Percentiles rank a stretch among this genome's conserved stretches.
Evolutionary conservation across 2,329 filamentous ascomycete species (phyloP).

Genomic region (Diaporthe longicolla): DNA sequence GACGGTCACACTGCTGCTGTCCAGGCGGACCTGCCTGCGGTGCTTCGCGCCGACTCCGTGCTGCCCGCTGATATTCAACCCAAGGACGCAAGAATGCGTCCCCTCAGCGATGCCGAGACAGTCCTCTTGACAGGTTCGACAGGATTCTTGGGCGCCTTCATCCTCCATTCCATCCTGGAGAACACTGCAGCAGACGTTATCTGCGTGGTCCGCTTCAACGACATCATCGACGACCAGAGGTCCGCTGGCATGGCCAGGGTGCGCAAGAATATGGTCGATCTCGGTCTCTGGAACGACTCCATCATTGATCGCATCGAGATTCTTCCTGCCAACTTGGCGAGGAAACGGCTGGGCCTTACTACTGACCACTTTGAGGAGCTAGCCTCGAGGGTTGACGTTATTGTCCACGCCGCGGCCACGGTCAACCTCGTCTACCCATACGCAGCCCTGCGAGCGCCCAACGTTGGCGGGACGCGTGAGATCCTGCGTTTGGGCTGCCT

Average conservation of each 20-base stretch:
- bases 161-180: slow-evolving; percentile 78
- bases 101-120: slow-evolving; percentile 75
- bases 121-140: slow-evolving; percentile 82
- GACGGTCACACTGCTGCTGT: slow-evolving; percentile 82
- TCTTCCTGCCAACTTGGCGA: slow-evolving; percentile 79
- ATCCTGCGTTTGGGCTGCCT: slow-evolving; percentile 78
- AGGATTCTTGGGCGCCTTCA: slow-evolving; percentile 82
- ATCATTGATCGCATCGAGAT: slow-evolving; percentile 85
- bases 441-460: slow-evolving; percentile 79
- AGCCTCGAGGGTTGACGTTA: slow-evolving; percentile 76
- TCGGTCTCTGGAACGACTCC: slow-evolving; percentile 82
- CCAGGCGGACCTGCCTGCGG: slow-evolving; percentile 80
- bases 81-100: slow-evolving; percentile 65
- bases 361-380: slow-evolving; percentile 76
- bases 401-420: slow-evolving; percentile 82
- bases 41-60: slow-evolving; percentile 75
- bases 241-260: slow-evolving; percentile 80
- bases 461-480: slow-evolving; percentile 84
- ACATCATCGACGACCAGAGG: slow-evolving; percentile 74
- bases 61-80: slow-evolving; percentile 80
- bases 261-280: slow-evolving; percentile 81
- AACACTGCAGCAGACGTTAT: slow-evolving; percentile 78
- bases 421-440: slow-evolving; percentile 89
- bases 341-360: slow-evolving; percentile 77
- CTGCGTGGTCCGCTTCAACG: slow-evolving; percentile 80